Percentiles rank a stretch among this genome's conserved stretches.
Conservation (phyloP, 805 yeast species). For the Lipomyces sp. region DNA sequence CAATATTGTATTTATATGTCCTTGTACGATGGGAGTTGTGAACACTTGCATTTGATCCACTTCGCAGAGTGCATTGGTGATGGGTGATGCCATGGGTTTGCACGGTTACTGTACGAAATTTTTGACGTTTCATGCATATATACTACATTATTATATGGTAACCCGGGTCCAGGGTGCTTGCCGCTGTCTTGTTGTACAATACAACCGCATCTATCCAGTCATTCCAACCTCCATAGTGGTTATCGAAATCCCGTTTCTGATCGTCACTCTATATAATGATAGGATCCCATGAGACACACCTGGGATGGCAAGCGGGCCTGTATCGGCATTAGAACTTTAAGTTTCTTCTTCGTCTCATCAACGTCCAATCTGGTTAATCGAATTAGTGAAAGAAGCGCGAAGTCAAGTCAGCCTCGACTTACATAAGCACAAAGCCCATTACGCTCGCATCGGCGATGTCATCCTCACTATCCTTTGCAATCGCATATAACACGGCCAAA, state of each 20-base stretch:
- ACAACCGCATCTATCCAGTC: background rate
- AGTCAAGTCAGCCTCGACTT: constrained; percentile 31
- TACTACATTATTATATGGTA: background rate
- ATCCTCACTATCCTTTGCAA: constrained; percentile 53
- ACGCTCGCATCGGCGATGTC: constrained; percentile 61
- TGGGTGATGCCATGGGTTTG: constrained; percentile 6
- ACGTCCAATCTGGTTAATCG: constrained; percentile 53
- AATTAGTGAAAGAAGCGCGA: constrained; percentile 20
- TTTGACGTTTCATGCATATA: constrained; percentile 3
- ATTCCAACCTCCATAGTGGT: background rate
- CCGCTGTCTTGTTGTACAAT: background rate
- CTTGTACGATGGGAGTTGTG: background rate
- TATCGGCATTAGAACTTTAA: constrained; percentile 79
- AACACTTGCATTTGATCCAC: background rate
- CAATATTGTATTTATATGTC: background rate
- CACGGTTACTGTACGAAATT: constrained; percentile 20
- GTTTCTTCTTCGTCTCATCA: constrained; percentile 72
- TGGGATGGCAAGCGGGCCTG: constrained; percentile 84
- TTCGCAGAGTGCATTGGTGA: background rate
- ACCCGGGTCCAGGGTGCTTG: background rate
- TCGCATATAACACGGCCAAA: constrained; percentile 64
- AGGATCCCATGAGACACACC: constrained; percentile 73
- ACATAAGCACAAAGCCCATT: constrained; percentile 77
- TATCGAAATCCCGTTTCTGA: background rate
- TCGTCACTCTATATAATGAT: constrained; percentile 76